These are phyloP conservation scores for Leccinum pallidistipes DNA, from an alignment of 1,284 basidiomycete species.

Conservation along the genomic window DNA sequence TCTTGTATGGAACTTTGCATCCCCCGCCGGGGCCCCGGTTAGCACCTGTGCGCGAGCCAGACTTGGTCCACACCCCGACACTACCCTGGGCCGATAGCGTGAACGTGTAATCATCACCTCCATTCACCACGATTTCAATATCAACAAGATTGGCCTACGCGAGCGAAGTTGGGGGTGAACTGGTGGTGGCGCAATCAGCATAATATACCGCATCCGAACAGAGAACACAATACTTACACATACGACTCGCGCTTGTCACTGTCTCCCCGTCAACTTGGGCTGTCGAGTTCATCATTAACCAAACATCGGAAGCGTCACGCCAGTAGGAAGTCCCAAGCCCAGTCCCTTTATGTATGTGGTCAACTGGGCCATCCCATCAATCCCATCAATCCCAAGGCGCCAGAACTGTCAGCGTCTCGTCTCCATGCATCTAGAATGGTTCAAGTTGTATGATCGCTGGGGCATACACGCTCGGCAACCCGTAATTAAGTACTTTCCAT, in stretches of 20 bases:
- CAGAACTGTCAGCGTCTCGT: conserved; percentile 31
- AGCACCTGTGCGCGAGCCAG: conserved; percentile 57
- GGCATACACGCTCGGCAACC: conserved; percentile 45
- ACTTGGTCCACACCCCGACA: conserved; percentile 50
- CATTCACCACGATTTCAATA: conserved; percentile 43
- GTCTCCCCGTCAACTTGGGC: conserved; percentile 44
- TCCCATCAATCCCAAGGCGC: conserved; percentile 55
- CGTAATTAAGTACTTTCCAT: conserved; percentile 36
- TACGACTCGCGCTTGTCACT: conserved; percentile 53
- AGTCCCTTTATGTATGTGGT: conserved; percentile 37
- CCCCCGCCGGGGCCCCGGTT: conserved; percentile 63
- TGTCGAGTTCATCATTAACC: conserved; percentile 52
- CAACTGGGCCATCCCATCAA: conserved; percentile 45
- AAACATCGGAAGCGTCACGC: conserved; percentile 44
- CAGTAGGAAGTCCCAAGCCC: conserved; percentile 50
- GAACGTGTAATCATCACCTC: conserved; percentile 42
- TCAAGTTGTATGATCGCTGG: conserved; percentile 50
- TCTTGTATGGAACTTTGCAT: conserved; percentile 66
- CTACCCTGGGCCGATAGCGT: conserved; percentile 53
- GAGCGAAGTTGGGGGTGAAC: conserved; percentile 54
- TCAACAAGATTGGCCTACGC: conserved; percentile 47
- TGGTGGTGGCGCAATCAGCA: conserved; percentile 19
- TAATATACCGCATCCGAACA: no score
- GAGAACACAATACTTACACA: conserved; percentile 25
- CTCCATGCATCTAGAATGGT: conserved; percentile 46